A percentile compares a stretch with the other conserved stretches of the same genome.
phyloP scores from a whole-genome alignment of 2,329 filamentous ascomycete genomes.

The Cladophialophora immunda region DNA sequence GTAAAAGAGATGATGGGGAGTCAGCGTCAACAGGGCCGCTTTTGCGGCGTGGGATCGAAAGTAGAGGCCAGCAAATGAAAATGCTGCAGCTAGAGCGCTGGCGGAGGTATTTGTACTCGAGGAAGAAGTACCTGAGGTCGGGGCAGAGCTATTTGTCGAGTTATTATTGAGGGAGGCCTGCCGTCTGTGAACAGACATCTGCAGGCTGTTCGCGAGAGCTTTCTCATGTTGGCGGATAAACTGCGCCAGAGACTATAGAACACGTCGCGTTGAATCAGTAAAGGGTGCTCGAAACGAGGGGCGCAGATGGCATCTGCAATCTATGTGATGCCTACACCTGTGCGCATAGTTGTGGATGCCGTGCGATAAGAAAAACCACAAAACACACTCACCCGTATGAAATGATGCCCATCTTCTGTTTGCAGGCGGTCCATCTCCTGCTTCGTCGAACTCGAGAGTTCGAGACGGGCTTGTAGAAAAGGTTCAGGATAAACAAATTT shows the following conservation, averaged over 20 bases:
- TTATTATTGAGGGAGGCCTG: slow-evolving; percentile 71
- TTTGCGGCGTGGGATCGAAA: slow-evolving; percentile 87
- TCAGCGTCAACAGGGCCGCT: slow-evolving; percentile 89
- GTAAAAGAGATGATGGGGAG: slow-evolving; percentile 96
- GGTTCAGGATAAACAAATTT: slow-evolving; percentile 27
- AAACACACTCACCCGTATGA: slow-evolving; percentile 53
- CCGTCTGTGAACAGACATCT: slow-evolving; percentile 70
- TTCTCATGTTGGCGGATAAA: slow-evolving; percentile 98
- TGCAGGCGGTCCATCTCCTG: slow-evolving; percentile 58
- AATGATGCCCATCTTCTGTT: slow-evolving; percentile 60
- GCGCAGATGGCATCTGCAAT: not conserved
- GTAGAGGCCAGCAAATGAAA: slow-evolving; percentile 84
- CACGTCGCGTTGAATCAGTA: slow-evolving; percentile 14
- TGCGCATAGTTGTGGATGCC: slow-evolving; percentile 10
- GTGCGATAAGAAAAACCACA: slow-evolving; percentile 10
- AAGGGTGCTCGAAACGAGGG: not conserved
- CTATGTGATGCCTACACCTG: slow-evolving; percentile 1
- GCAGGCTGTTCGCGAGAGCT: slow-evolving; percentile 92
- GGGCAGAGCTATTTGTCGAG: slow-evolving; percentile 64
- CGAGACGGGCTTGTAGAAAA: slow-evolving; percentile 27
- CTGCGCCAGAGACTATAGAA: slow-evolving; percentile 81
- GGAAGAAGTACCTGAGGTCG: slow-evolving; percentile 65
- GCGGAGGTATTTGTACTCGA: slow-evolving; percentile 69
- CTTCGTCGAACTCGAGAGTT: slow-evolving; percentile 12
- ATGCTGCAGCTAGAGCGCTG: slow-evolving; percentile 78